Evolutionary conservation across 2,329 filamentous ascomycete genomes (phyloP).

Genomic region (Diplodia mutila): DNA sequence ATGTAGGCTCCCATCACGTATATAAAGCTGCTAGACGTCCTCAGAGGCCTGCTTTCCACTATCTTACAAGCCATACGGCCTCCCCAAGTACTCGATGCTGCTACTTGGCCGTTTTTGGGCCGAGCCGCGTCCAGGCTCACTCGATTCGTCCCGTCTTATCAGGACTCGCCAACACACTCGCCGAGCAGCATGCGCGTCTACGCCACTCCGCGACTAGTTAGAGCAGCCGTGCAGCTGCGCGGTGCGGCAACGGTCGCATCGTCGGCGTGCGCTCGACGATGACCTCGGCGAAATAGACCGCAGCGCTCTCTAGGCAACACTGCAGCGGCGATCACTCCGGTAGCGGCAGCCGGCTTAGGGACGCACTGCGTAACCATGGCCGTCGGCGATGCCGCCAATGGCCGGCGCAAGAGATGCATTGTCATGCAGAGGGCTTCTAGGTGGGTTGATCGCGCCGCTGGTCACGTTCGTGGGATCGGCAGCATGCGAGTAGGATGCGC

Average conservation of each 20-base stretch:
- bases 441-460: conserved; percentile 5
- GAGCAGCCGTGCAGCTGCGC: neutral
- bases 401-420: conserved; percentile 23
- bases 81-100: neutral
- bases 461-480: conserved; percentile 22
- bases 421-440: conserved; percentile 13
- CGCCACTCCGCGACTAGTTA: conserved; percentile 12
- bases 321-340: conserved; percentile 20
- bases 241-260: conserved; percentile 1
- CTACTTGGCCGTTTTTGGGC: conserved; percentile 9
- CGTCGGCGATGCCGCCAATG: conserved; percentile 13
- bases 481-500: conserved; percentile 19
- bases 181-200: neutral
- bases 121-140: neutral
- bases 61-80: neutral
- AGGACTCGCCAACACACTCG: conserved; percentile 15
- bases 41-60: neutral
- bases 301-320: conserved; percentile 15
- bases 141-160: conserved; percentile 21
- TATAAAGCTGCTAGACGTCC: conserved; percentile 23
- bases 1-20: conserved; percentile 19
- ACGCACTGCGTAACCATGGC: conserved; percentile 2
- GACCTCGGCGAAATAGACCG: neutral
- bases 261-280: neutral
- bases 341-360: conserved; percentile 12